Evolutionary conservation across 768 basidiomycete species (phyloP), one percentile per base, ranked within the genome.

Genomic region (Pisolithus tinctorius): DNA sequence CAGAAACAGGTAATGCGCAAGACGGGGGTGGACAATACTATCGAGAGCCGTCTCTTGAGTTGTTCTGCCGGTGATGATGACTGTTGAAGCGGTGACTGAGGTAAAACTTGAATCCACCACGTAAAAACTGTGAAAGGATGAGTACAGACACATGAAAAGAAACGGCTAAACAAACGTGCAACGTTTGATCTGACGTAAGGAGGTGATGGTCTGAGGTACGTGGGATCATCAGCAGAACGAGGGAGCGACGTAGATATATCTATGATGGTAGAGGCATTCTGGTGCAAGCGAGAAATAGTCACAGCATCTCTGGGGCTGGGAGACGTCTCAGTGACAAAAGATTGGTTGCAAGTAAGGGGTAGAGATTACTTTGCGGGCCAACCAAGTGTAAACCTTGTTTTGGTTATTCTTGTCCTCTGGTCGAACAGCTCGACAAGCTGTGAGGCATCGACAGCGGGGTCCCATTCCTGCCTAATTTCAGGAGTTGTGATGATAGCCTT

Each of bases 181-280:
- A 95, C 83, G 62, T 92, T 79, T 9, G 93, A 94, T 63, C 93
- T 79, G 40, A 97, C 93, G 62, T 85, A 93, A 16, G 93, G 94
- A 26, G 93, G 94, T 16, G 91, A 85, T 0, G 93, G 90, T 55
- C 93, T 79, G 46, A 97, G 74, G 69, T 93, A 97, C 16, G 86
- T 82, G 6, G 93, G 93, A 64, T 95, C 93, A 57, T 95, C 91
- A 31, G 78, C 70, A 39, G 93, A 93, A 43, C 93, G 84, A 54
- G 94, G 93, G 23, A 97, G 75, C n/a, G 93, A 94, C 7, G 93
- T 94, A 3, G 93, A 84, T 53, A 97, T 83, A 67, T 93, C 87
- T 69, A 97, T 83, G 48, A 95, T 74, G 14, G 90, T 92, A 3
- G 83, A 78, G 27, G 84, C 65, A 65, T 96, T 91, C 56, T 83